A percentile compares a stretch with the other conserved stretches of the same genome.
These are phyloP conservation scores for Ophiostoma sp. DNA, from an alignment of 2,329 filamentous ascomycete species.

Conservation along the genomic window DNA sequence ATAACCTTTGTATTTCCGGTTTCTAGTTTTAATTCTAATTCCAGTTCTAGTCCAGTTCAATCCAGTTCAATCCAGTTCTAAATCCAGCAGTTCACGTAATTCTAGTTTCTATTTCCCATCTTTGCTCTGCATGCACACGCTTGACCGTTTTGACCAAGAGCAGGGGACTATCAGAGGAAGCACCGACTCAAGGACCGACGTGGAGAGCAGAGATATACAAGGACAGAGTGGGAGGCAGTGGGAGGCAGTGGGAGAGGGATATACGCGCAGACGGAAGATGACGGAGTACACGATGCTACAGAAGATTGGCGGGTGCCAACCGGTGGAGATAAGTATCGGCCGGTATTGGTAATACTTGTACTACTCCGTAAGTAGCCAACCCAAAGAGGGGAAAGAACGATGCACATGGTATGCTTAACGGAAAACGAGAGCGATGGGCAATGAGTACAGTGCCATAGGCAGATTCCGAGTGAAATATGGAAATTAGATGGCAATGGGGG, in stretches of 20 bases:
- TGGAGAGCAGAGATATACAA: background rate
- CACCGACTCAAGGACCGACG: background rate
- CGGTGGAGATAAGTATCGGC: constrained; percentile 9
- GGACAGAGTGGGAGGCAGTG: background rate
- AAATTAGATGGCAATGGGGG: background rate
- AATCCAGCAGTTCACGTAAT: background rate
- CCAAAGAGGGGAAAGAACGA: background rate
- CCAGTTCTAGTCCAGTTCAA: too few relatives aligned
- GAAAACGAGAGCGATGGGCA: background rate
- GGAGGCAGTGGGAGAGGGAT: background rate
- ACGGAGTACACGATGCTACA: constrained; percentile 12
- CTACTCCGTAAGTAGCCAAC: background rate
- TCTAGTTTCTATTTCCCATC: background rate
- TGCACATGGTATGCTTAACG: background rate
- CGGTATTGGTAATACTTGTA: background rate
- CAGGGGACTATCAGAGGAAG: background rate
- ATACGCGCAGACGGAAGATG: constrained; percentile 5
- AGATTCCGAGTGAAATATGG: background rate
- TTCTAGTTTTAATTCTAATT: background rate
- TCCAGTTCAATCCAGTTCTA: too few relatives aligned
- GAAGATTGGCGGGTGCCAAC: background rate
- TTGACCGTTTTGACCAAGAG: background rate
- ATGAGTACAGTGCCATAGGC: background rate
- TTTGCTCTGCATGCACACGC: background rate
- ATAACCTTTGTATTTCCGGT: background rate